Evolutionary conservation across 129 eudicot species (phyloP).

Genomic region (Lactuca sativa): DNA sequence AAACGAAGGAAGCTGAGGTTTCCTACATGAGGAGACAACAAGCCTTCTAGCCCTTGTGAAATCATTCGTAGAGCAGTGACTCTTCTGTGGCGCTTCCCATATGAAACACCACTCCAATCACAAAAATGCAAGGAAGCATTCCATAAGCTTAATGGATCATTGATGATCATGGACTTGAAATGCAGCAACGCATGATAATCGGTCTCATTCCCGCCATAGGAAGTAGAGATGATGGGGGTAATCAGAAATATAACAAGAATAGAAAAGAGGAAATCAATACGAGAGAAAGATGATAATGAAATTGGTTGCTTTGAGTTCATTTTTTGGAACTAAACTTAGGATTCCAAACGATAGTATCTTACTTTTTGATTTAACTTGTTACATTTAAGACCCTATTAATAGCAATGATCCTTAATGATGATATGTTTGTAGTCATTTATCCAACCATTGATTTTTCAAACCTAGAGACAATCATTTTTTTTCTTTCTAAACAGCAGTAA

Average conservation of each 20-base stretch:
- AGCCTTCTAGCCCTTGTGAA: not conserved
- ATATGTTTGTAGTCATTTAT: no score
- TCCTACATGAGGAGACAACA: constrained; percentile 27
- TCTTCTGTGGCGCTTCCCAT: constrained; percentile 15
- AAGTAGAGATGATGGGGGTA: not conserved
- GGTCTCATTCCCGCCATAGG: not conserved
- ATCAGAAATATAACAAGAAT: no score
- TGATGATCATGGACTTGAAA: not conserved
- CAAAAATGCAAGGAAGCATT: constrained; percentile 27
- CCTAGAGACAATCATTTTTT: no score
- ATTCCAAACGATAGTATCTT: no score
- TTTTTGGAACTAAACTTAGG: not conserved
- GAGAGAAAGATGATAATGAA: no score
- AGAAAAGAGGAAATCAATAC: not conserved
- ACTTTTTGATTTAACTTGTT: no score
- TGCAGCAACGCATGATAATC: not conserved
- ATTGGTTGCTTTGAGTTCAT: not conserved
- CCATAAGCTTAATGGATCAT: constrained; percentile 12
- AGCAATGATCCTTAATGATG: no score
- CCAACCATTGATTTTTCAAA: no score
- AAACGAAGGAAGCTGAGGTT: constrained; percentile 20
- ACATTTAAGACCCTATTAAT: no score
- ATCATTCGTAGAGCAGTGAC: not conserved
- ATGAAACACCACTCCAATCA: constrained; percentile 21
- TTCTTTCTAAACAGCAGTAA: no score